Conservation (phyloP, 164 flowering plant species). For the Berberis vulgaris region DNA sequence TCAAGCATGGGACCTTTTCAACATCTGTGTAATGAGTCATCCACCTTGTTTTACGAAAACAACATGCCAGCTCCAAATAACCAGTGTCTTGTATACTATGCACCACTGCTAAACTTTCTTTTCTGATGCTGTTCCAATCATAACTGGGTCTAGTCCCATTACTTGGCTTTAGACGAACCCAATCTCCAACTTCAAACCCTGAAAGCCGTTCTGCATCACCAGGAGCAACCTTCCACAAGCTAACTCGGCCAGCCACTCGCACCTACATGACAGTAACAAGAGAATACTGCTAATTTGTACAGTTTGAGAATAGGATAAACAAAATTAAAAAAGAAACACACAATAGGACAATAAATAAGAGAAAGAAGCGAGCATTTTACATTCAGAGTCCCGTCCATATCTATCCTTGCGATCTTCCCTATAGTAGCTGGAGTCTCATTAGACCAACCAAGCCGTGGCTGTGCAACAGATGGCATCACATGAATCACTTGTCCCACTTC, state of each 20-base stretch:
- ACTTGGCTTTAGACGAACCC: conserved; percentile 89
- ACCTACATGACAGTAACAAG: conserved; percentile 36
- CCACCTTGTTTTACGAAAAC: conserved; percentile 75
- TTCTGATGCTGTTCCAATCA: conserved; percentile 82
- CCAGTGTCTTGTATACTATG: conserved; percentile 79
- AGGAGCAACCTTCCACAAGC: conserved; percentile 91
- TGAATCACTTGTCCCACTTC: conserved; percentile 92
- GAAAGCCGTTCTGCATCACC: conserved; percentile 92
- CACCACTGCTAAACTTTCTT: conserved; percentile 78
- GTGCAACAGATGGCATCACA: conserved; percentile 60
- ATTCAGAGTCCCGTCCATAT: conserved; percentile 95
- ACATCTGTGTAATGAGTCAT: conserved; percentile 68
- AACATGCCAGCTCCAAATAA: conserved; percentile 78
- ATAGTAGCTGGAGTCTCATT: conserved; percentile 80
- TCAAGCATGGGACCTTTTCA: conserved; percentile 66
- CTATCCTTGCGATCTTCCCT: conserved; percentile 82
- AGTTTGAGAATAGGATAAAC: neutral
- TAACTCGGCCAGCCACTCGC: conserved; percentile 62
- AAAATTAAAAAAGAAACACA: neutral
- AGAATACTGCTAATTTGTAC: conserved; percentile 1
- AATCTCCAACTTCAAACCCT: conserved; percentile 96
- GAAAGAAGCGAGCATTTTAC: conserved; percentile 37
- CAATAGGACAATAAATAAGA: neutral
- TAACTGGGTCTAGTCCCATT: conserved; percentile 82
- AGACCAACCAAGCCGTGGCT: conserved; percentile 99